phyloP scores from a whole-genome alignment of 306 rosid genomes.

The Cucumis cinereus region DNA sequence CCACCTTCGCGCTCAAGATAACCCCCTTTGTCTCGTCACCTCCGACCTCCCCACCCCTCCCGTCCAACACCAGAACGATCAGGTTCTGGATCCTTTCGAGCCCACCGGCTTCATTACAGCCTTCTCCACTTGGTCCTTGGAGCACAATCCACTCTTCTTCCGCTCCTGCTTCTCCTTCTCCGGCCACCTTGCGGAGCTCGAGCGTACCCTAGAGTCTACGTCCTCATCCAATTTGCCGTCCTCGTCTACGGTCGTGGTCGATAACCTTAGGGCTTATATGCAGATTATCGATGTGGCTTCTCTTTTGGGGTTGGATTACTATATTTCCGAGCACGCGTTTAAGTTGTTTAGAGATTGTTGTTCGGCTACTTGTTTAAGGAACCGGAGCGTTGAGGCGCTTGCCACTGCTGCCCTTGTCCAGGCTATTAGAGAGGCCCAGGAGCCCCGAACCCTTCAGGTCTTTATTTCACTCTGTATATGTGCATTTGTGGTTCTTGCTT shows the following conservation, averaged over 20 bases:
- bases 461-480: not conserved
- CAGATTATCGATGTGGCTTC: constrained; percentile 92
- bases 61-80: constrained; percentile 5
- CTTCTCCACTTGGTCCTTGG: constrained; percentile 91
- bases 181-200: constrained; percentile 95
- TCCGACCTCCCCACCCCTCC: constrained; percentile 62
- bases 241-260: constrained; percentile 62
- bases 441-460: constrained; percentile 91
- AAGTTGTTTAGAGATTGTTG: constrained; percentile 93
- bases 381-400: constrained; percentile 93
- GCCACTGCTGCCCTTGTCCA: constrained; percentile 97
- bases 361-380: constrained; percentile 89
- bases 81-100: constrained; percentile 69
- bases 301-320: constrained; percentile 65
- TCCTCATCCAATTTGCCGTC: constrained; percentile 27
- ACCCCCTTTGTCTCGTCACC: constrained; percentile 85
- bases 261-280: constrained; percentile 90
- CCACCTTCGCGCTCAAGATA: constrained; percentile 83
- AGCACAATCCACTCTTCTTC: constrained; percentile 67
- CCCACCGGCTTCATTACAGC: constrained; percentile 91
- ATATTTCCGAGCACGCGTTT: constrained; percentile 82
- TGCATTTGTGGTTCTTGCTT: not conserved
- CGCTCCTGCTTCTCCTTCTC: constrained; percentile 76
- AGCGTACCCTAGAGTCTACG: constrained; percentile 66
- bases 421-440: constrained; percentile 92